Evolutionary conservation across 2,329 filamentous ascomycete species (phyloP).

Genomic region (Fusarium sp.): DNA sequence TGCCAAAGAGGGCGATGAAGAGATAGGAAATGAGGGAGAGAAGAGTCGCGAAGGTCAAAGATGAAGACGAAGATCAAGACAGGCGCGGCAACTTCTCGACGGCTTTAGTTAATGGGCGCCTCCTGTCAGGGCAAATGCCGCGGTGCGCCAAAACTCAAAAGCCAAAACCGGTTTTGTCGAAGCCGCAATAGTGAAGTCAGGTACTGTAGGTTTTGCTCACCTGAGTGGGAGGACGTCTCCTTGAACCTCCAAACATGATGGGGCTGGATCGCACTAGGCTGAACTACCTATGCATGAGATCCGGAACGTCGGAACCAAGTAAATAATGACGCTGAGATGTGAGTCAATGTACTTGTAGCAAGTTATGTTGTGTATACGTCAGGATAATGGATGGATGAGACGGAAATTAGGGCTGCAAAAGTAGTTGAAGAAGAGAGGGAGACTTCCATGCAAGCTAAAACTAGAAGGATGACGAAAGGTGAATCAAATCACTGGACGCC

Average conservation of each 20-base stretch:
- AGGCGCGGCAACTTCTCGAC: conserved; percentile 15
- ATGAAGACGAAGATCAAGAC: conserved; percentile 10
- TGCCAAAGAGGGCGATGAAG: conserved; percentile 1
- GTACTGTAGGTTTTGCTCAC: conserved; percentile 58
- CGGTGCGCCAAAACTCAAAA: conserved; percentile 43
- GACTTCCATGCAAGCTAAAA: conserved; percentile 23
- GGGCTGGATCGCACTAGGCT: no score
- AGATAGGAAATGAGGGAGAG: conserved; percentile 1
- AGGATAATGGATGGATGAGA: conserved; percentile 24
- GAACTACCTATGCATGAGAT: conserved; percentile 36
- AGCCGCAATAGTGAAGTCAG: conserved; percentile 17
- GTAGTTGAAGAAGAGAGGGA: conserved; percentile 31
- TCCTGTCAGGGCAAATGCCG: conserved; percentile 17
- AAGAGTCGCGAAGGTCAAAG: conserved; percentile 4
- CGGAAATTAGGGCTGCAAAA: conserved; percentile 29
- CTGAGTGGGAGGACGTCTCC: conserved; percentile 64
- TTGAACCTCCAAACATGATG: conserved; percentile 66
- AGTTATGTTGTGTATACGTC: conserved; percentile 19
- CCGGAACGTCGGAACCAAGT: conserved; percentile 18
- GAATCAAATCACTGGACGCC: conserved; percentile 44
- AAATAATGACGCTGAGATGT: conserved; percentile 23
- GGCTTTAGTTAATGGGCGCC: conserved; percentile 9
- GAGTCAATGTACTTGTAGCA: conserved; percentile 23
- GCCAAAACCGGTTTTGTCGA: conserved; percentile 42
- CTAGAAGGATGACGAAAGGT: conserved; percentile 47